Evolutionary conservation across 2,329 filamentous ascomycete species (phyloP).

Genomic region (Aspergillus jensenii): DNA sequence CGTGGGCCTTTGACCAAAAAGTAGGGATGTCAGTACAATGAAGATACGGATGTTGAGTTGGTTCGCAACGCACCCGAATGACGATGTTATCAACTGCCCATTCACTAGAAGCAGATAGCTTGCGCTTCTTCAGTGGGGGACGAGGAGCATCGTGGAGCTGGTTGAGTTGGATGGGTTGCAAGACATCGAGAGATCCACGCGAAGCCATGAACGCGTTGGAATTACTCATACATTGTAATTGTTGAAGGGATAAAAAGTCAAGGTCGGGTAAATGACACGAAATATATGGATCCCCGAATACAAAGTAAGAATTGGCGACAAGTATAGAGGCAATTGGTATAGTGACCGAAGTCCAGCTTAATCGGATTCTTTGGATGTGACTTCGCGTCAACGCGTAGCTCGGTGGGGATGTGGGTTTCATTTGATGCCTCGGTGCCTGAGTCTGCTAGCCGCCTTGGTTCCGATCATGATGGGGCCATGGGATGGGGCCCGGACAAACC

Average conservation of each 20-base stretch:
- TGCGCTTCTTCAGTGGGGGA: constrained; percentile 36
- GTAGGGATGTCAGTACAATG: not conserved
- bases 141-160: constrained; percentile 24
- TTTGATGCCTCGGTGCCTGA: constrained; percentile 11
- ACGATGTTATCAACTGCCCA: constrained; percentile 26
- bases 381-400: constrained; percentile 25
- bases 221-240: constrained; percentile 16
- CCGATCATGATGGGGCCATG: not conserved
- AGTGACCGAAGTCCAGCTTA: not conserved
- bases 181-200: constrained; percentile 28
- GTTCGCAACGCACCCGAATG: constrained; percentile 31
- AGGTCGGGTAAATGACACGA: not conserved
- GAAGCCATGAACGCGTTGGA: constrained; percentile 39
- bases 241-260: not conserved
- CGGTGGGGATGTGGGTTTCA: not conserved
- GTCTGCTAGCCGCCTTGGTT: not conserved
- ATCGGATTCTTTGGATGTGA: constrained; percentile 10
- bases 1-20: constrained; percentile 29
- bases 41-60: not conserved
- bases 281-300: not conserved
- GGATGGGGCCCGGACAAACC: constrained; percentile 1
- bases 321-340: not conserved
- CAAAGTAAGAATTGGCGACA: not conserved
- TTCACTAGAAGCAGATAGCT: constrained; percentile 21
- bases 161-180: constrained; percentile 38